phyloP scores from a whole-genome alignment of 1,139 yeast genomes.

The Pichia sp. region DNA sequence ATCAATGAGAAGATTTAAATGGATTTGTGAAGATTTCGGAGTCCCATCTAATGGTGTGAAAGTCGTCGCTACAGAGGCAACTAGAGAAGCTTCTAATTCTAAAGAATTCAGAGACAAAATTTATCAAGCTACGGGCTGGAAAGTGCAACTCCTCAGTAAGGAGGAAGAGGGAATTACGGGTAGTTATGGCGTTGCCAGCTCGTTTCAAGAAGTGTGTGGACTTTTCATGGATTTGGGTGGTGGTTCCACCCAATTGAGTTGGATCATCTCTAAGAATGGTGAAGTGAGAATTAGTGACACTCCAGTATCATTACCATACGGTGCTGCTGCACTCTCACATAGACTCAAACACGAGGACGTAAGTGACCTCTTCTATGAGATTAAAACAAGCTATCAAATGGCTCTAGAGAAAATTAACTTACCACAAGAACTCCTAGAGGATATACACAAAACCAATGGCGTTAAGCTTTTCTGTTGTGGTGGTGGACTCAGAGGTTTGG shows the following conservation, averaged over 20 bases:
- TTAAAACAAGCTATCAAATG: slow-evolving; percentile 36
- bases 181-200: slow-evolving; percentile 62
- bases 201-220: slow-evolving; percentile 55
- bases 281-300: slow-evolving; percentile 43
- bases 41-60: slow-evolving; percentile 50
- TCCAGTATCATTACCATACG: slow-evolving; percentile 59
- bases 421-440: slow-evolving; percentile 35
- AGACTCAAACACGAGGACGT: slow-evolving; percentile 42
- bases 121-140: slow-evolving; percentile 51
- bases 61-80: slow-evolving; percentile 63
- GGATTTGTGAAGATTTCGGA: slow-evolving; percentile 61
- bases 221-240: slow-evolving; percentile 64
- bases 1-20: slow-evolving; percentile 54
- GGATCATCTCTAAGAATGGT: slow-evolving; percentile 52
- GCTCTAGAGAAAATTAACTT: slow-evolving; percentile 41
- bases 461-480: slow-evolving; percentile 57
- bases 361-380: slow-evolving; percentile 38
- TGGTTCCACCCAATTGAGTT: slow-evolving; percentile 55
- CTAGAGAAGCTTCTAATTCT: slow-evolving; percentile 55
- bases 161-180: slow-evolving; percentile 59
- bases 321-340: slow-evolving; percentile 56
- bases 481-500: slow-evolving; percentile 61
- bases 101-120: slow-evolving; percentile 47
- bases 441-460: slow-evolving; percentile 47
- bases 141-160: slow-evolving; percentile 46